Conservation (phyloP, 2,329 filamentous ascomycete species). For the Bimuria novae-zelandiae region DNA sequence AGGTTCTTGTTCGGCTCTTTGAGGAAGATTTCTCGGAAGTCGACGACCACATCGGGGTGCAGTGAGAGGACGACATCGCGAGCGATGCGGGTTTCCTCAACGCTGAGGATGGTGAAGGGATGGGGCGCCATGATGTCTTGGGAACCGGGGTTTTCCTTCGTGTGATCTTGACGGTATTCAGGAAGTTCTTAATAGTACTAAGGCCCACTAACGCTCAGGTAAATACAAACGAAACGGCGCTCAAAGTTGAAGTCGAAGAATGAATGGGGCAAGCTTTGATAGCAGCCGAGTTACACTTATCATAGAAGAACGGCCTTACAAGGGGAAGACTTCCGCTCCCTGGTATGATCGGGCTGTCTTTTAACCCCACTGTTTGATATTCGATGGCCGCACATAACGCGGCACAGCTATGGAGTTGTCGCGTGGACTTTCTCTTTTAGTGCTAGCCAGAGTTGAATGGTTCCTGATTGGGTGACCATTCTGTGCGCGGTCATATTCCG, state of each 20-base stretch:
- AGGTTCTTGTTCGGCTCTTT: conserved; percentile 56
- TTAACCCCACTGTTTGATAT: background rate
- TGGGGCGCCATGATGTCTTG: conserved; percentile 47
- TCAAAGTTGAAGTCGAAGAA: background rate
- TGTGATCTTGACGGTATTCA: too few species aligned
- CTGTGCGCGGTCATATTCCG: too few species aligned
- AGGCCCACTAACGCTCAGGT: too few species aligned
- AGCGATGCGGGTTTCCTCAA: conserved; percentile 59
- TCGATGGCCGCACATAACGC: background rate
- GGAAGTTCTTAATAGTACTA: too few species aligned
- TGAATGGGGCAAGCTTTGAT: background rate
- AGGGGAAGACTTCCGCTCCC: background rate
- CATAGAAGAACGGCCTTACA: too few species aligned
- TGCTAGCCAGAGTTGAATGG: background rate
- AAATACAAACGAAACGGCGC: too few species aligned
- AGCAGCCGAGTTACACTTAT: too few species aligned
- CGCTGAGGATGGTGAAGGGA: conserved; percentile 61
- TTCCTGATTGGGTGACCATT: background rate
- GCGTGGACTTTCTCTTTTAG: background rate
- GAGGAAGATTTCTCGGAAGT: conserved; percentile 58
- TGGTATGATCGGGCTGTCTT: background rate
- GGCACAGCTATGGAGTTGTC: background rate
- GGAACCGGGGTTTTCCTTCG: background rate
- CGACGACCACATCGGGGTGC: conserved; percentile 43
- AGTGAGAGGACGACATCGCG: conserved; percentile 55